phyloP scores from a whole-genome alignment of 2,329 filamentous ascomycete species.

The Myrmaecium sp. region DNA sequence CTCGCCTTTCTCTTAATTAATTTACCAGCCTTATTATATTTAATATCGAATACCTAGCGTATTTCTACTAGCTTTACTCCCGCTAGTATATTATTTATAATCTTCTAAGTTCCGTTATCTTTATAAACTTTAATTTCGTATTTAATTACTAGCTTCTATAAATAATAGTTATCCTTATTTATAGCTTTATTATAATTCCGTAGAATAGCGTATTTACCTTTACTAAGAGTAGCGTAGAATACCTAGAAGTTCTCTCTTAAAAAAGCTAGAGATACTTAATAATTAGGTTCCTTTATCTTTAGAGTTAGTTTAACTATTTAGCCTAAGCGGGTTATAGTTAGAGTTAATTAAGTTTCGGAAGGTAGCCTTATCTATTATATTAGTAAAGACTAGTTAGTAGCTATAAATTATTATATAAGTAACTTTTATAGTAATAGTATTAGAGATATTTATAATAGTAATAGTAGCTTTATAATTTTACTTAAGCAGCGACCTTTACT shows the following conservation, averaged over 20 bases:
- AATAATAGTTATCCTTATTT: not conserved
- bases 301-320: not conserved
- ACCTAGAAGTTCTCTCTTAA: not conserved
- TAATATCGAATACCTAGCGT: constrained; percentile 5
- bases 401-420: too few species aligned
- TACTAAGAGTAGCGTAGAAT: not conserved
- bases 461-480: too few species aligned
- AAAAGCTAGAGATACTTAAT: not conserved
- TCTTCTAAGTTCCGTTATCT: constrained; percentile 4
- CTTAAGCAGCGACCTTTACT: too few species aligned
- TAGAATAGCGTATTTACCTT: constrained; percentile 1
- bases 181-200: constrained; percentile 3
- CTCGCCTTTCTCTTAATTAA: constrained; percentile 5
- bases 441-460: too few species aligned
- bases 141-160: constrained; percentile 2
- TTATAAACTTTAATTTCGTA: constrained; percentile 4
- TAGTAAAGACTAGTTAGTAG: too few species aligned
- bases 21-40: constrained; percentile 2
- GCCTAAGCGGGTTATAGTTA: not conserved
- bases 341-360: too few species aligned
- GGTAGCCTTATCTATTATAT: too few species aligned
- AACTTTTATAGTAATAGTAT: too few species aligned
- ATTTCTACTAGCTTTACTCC: constrained; percentile 3
- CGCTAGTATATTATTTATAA: constrained; percentile 1
- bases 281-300: not conserved